Conservation (phyloP, 2,329 filamentous ascomycete genomes). For the Trichothecium roseum region DNA sequence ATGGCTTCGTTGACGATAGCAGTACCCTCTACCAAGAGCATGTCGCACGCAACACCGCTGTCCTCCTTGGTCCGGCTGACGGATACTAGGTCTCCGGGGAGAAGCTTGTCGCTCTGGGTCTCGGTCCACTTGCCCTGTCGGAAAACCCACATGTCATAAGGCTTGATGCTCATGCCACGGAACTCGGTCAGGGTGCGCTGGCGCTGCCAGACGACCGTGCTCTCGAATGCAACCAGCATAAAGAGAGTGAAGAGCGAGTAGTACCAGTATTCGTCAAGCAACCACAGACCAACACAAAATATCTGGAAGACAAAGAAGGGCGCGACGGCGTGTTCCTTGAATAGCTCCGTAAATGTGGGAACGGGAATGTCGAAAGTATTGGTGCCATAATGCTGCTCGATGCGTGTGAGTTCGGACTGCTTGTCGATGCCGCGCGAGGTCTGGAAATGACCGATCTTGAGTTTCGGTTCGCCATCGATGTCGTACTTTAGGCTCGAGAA, state of each 20-base stretch:
- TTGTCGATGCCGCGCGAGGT: conserved; percentile 64
- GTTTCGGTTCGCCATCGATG: conserved; percentile 79
- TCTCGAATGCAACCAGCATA: conserved; percentile 97
- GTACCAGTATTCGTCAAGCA: conserved; percentile 99
- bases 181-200: conserved; percentile 94
- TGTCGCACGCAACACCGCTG: conserved; percentile 92
- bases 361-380: conserved; percentile 98
- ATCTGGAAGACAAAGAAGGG: conserved; percentile 99
- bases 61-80: conserved; percentile 93
- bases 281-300: conserved; percentile 97
- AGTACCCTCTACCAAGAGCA: conserved; percentile 87
- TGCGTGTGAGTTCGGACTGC: conserved; percentile 62
- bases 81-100: conserved; percentile 89
- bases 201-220: conserved; percentile 97
- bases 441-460: conserved; percentile 69
- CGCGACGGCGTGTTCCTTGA: conserved; percentile 95
- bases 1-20: conserved; percentile 99
- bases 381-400: conserved; percentile 87
- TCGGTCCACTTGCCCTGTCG: conserved; percentile 81
- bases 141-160: conserved; percentile 88
- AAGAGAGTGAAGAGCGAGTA: conserved; percentile 98
- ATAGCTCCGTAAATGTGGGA: conserved; percentile 88
- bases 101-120: conserved; percentile 78
- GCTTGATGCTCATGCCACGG: conserved; percentile 98
- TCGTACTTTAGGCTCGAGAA: conserved; percentile 77